Percentiles rank a stretch among this genome's conserved stretches.
Conservation (phyloP, 495 filamentous ascomycete species). For the Pyrenopolyporus hunteri region DNA sequence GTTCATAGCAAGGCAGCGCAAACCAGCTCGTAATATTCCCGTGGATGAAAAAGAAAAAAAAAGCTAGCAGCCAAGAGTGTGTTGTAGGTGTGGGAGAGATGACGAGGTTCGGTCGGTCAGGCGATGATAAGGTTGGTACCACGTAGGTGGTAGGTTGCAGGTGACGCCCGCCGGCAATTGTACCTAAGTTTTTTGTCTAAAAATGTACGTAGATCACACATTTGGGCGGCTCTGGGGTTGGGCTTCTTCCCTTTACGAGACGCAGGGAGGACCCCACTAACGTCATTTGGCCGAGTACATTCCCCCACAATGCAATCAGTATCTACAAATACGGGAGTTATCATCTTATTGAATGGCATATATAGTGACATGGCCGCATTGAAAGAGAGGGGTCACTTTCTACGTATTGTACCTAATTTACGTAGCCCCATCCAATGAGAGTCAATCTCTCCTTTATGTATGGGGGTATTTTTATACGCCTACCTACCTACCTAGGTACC, state of each 20-base stretch:
- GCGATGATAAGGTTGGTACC: constrained; percentile 29
- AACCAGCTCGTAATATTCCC: not conserved
- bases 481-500: too few relatives aligned
- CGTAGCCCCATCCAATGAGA: constrained; percentile 10
- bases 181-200: constrained; percentile 27
- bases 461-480: too few relatives aligned
- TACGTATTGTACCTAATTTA: too few relatives aligned
- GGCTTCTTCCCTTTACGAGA: constrained; percentile 29
- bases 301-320: constrained; percentile 14
- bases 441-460: not conserved
- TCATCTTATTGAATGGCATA: constrained; percentile 18
- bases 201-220: constrained; percentile 32
- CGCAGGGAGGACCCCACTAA: constrained; percentile 6
- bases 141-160: constrained; percentile 20
- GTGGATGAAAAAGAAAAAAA: not conserved
- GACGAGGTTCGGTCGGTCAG: constrained; percentile 19
- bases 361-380: not conserved
- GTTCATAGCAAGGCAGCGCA: constrained; percentile 13
- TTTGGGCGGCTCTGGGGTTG: constrained; percentile 32
- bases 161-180: constrained; percentile 34
- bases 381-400: constrained; percentile 17
- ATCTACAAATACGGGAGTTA: constrained; percentile 24
- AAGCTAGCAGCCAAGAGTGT: too few relatives aligned
- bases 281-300: constrained; percentile 21
- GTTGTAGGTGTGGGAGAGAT: not conserved